These are phyloP conservation scores for Solanum dulcamara DNA, from an alignment of 257 asterid species.

Conservation along the genomic window DNA sequence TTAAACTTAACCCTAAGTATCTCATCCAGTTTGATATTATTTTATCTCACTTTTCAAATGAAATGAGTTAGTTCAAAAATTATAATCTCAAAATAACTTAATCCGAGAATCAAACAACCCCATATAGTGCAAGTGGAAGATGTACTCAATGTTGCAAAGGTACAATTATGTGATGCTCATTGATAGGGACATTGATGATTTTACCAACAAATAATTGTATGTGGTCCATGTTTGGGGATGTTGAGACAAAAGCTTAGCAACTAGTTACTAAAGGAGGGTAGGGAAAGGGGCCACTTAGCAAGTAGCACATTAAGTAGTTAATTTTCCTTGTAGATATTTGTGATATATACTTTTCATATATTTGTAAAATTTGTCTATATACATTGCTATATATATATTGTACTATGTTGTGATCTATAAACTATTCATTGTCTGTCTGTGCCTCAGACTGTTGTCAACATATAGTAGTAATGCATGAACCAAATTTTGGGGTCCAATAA, in stretches of 20 bases:
- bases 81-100: not conserved
- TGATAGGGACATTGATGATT: not conserved
- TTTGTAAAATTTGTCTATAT: not conserved
- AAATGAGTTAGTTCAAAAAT: not conserved
- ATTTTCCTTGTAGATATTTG: not conserved
- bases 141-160: not conserved
- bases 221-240: not conserved
- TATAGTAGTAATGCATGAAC: not conserved
- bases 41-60: not conserved
- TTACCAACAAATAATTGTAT: not conserved
- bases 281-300: not conserved
- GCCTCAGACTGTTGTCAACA: not conserved
- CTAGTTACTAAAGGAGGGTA: not conserved
- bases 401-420: not conserved
- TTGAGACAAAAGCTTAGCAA: not conserved
- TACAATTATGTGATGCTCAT: not conserved
- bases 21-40: not conserved
- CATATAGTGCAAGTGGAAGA: not conserved
- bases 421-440: not conserved
- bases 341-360: not conserved
- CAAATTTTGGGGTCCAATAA: not conserved
- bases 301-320: not conserved
- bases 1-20: not conserved
- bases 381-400: not conserved
- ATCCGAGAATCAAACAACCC: not conserved